Conservation (phyloP, 2,329 filamentous ascomycete species). For the Colletotrichum tanaceti region DNA sequence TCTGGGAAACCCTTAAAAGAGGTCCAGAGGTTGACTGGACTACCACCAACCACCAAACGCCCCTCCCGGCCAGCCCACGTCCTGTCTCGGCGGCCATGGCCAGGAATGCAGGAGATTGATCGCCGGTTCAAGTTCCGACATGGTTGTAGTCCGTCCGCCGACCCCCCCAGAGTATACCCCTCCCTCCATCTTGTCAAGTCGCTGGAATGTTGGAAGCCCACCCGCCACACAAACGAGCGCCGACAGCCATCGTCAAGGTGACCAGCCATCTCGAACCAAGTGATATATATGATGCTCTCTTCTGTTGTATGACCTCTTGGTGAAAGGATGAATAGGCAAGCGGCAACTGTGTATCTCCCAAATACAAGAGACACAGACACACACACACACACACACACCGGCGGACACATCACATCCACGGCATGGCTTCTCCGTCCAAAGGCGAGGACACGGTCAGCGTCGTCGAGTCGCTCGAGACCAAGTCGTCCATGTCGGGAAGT, state of each 20-base stretch:
- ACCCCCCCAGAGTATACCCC: not conserved
- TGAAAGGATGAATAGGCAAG: not conserved
- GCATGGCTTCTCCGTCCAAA: slow-evolving; percentile 34
- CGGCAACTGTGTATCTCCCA: not conserved
- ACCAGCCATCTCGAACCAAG: slow-evolving; percentile 19
- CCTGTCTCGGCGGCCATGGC: not conserved
- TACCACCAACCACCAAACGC: slow-evolving; percentile 24
- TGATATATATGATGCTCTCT: slow-evolving; percentile 31
- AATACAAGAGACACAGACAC: not conserved
- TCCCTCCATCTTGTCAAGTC: not conserved
- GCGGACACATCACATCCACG: not conserved
- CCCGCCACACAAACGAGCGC: slow-evolving; percentile 33
- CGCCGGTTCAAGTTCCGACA: slow-evolving; percentile 3
- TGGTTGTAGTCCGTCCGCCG: not conserved
- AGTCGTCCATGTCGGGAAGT: slow-evolving; percentile 40
- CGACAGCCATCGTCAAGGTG: slow-evolving; percentile 9
- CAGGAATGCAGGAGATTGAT: slow-evolving; percentile 24
- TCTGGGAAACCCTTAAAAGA: not conserved
- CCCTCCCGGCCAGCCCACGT: not conserved
- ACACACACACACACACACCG: no score
- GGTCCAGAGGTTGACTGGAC: not conserved
- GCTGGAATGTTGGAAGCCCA: slow-evolving; percentile 29
- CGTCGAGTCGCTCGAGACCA: slow-evolving; percentile 40
- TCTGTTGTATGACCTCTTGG: not conserved
- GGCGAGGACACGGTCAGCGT: slow-evolving; percentile 36